Conservation (phyloP, 768 basidiomycete genomes). For the Boletus insuetus region DNA sequence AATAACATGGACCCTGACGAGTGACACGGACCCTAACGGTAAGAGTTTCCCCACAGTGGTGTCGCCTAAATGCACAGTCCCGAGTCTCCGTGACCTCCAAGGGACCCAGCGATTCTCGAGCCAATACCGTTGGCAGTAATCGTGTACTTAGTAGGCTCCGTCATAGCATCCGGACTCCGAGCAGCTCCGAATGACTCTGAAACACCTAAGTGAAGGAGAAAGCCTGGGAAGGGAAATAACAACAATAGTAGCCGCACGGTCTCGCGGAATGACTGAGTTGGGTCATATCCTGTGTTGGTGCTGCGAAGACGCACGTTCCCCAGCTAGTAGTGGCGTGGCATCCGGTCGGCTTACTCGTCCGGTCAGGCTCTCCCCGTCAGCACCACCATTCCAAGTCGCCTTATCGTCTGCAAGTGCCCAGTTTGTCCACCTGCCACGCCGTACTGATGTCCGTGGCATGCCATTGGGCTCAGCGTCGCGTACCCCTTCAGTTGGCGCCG, state of each 20-base stretch:
- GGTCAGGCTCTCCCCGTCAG: no score
- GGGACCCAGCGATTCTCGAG: constrained; percentile 5
- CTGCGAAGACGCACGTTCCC: constrained; percentile 19
- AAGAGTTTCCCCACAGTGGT: no score
- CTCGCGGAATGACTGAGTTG: neutral
- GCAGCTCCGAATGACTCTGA: neutral
- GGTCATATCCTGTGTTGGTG: constrained; percentile 12
- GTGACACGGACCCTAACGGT: no score
- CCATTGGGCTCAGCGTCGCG: neutral
- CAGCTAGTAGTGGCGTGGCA: constrained; percentile 19
- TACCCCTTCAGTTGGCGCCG: neutral
- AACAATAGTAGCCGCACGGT: neutral
- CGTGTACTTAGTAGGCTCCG: no score
- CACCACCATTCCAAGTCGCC: neutral
- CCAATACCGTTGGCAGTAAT: no score
- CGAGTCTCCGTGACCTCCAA: neutral
- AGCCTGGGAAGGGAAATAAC: neutral
- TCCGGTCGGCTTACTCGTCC: neutral
- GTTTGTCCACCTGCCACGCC: constrained; percentile 6
- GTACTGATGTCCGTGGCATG: neutral
- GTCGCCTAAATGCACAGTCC: no score
- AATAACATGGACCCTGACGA: no score
- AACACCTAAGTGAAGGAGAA: neutral
- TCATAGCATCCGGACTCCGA: no score
- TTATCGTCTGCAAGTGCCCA: constrained; percentile 1